Percentiles rank a stretch among this genome's conserved stretches.
phyloP scores from a whole-genome alignment of 169 alveolate genomes.

The Plasmodium chabaudi region DNA sequence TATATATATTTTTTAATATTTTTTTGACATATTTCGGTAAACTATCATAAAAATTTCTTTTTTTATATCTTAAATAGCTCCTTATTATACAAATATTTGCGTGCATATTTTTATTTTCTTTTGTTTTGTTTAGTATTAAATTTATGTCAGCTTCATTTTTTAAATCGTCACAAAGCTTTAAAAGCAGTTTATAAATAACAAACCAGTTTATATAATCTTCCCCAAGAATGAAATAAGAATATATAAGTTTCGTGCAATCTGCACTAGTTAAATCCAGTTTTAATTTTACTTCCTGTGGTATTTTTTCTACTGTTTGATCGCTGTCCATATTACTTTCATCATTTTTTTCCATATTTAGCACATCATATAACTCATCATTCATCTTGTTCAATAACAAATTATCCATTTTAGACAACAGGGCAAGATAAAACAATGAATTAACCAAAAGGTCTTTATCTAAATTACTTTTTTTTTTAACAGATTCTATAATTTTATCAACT shows the following conservation, averaged over 20 bases:
- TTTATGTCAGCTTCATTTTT: slow-evolving; percentile 12
- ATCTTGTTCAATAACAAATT: not conserved
- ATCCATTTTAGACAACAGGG: slow-evolving; percentile 35
- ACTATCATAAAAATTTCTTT: slow-evolving; percentile 32
- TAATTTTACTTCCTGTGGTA: not conserved
- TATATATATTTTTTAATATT: slow-evolving; percentile 24
- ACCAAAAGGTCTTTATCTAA: slow-evolving; percentile 30
- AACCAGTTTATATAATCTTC: slow-evolving; percentile 55
- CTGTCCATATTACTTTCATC: not conserved
- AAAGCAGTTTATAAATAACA: slow-evolving; percentile 27
- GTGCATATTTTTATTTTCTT: slow-evolving; percentile 23
- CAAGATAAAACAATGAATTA: slow-evolving; percentile 20
- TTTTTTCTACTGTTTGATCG: not conserved
- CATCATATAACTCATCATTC: slow-evolving; percentile 5
- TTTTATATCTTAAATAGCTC: slow-evolving; percentile 45
- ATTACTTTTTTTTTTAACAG: slow-evolving; percentile 8
- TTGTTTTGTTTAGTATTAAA: not conserved
- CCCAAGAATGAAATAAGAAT: slow-evolving; percentile 36
- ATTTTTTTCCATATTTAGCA: not conserved
- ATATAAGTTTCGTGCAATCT: slow-evolving; percentile 27
- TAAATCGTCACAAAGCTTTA: slow-evolving; percentile 13
- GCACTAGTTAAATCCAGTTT: slow-evolving; percentile 13
- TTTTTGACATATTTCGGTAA: slow-evolving; percentile 42
- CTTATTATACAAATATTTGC: slow-evolving; percentile 36
- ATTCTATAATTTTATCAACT: slow-evolving; percentile 27